Evolutionary conservation across 768 basidiomycete genomes (phyloP).

Genomic region (Zangia roseola): DNA sequence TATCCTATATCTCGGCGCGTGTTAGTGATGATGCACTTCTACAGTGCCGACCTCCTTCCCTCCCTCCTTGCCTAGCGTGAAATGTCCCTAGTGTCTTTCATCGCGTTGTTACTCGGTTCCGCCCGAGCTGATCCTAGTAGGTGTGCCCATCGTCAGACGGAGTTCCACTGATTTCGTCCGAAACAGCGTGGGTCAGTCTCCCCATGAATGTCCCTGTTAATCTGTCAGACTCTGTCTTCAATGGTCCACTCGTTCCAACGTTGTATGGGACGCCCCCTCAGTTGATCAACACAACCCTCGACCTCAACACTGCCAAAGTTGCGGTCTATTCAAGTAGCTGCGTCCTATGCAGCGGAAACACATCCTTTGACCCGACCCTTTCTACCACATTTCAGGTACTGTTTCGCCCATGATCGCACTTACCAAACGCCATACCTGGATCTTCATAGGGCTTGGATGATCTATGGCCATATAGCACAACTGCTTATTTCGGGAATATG

Average conservation of each 20-base stretch:
- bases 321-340: conserved; percentile 22
- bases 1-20: too few relatives aligned
- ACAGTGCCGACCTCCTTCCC: too few relatives aligned
- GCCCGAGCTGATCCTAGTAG: conserved; percentile 5
- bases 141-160: neutral
- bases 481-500: conserved; percentile 11
- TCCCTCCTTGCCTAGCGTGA: neutral
- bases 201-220: conserved; percentile 12
- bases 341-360: conserved; percentile 21
- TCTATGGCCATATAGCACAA: conserved; percentile 11
- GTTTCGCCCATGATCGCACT: neutral
- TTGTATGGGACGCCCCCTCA: conserved; percentile 18
- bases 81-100: neutral
- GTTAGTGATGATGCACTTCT: too few relatives aligned
- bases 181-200: conserved; percentile 18
- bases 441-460: conserved; percentile 6
- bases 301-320: conserved; percentile 16
- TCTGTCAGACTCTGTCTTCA: conserved; percentile 14
- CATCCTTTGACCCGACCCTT: conserved; percentile 11
- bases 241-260: conserved; percentile 15
- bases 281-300: conserved; percentile 15
- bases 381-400: conserved; percentile 17
- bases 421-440: neutral
- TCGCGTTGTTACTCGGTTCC: neutral
- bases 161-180: neutral